A percentile compares a stretch with the other conserved stretches of the same genome.
These are phyloP conservation scores for Leccinum longicurvipes DNA, from an alignment of 768 basidiomycete genomes.

Conservation along the genomic window DNA sequence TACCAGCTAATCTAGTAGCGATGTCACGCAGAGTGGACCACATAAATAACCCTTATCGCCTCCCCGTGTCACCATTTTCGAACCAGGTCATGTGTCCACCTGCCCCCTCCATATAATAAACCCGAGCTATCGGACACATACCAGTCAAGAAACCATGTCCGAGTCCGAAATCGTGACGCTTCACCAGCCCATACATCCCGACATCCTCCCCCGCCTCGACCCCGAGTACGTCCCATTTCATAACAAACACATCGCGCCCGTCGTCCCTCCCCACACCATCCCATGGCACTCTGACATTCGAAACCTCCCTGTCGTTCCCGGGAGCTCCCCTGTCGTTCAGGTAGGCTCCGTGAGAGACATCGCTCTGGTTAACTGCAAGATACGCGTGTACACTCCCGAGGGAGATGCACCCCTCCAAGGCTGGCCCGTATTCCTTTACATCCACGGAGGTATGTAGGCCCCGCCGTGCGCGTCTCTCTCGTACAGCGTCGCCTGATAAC, in stretches of 20 bases:
- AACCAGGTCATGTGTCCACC: constrained; percentile 14
- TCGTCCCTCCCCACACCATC: constrained; percentile 50
- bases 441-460: constrained; percentile 65
- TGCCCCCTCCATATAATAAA: not conserved
- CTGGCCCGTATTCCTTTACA: constrained; percentile 71
- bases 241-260: constrained; percentile 41
- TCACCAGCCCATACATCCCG: constrained; percentile 56
- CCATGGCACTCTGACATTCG: constrained; percentile 60
- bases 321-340: constrained; percentile 50
- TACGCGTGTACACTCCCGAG: constrained; percentile 64
- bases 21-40: not conserved
- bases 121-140: not conserved
- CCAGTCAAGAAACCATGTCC: constrained; percentile 7
- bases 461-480: not conserved
- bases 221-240: constrained; percentile 64
- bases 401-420: constrained; percentile 46
- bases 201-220: constrained; percentile 52
- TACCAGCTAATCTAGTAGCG: not conserved
- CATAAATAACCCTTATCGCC: not conserved
- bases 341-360: constrained; percentile 55
- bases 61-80: constrained; percentile 2
- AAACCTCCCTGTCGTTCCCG: constrained; percentile 48
- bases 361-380: constrained; percentile 44
- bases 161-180: constrained; percentile 4
- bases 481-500: not conserved